These are phyloP conservation scores for Chrysoporthe austroafricana DNA, from an alignment of 2,329 filamentous ascomycete species.

Conservation along the genomic window DNA sequence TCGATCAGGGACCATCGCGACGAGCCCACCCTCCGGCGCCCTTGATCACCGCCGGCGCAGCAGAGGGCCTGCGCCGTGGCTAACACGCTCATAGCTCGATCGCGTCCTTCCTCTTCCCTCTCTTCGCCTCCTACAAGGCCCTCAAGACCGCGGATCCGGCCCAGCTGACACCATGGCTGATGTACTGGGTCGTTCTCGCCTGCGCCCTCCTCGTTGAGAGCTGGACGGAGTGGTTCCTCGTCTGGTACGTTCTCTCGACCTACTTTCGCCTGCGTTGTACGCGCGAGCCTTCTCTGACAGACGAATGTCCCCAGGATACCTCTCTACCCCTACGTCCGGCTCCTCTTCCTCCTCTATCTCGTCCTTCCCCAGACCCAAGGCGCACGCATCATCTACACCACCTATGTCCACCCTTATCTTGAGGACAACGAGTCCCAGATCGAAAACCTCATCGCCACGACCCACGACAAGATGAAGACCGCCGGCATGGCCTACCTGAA, in stretches of 20 bases:
- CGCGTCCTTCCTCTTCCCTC: slow-evolving; percentile 88
- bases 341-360: slow-evolving; percentile 87
- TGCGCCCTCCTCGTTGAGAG: slow-evolving; percentile 82
- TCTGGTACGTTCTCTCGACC: slow-evolving; percentile 60
- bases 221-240: slow-evolving; percentile 84
- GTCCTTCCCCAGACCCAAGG: slow-evolving; percentile 98
- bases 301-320: slow-evolving; percentile 64
- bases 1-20: slow-evolving; percentile 12
- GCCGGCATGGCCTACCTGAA: slow-evolving; percentile 79
- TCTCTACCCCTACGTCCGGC: slow-evolving; percentile 90
- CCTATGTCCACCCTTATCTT: slow-evolving; percentile 86
- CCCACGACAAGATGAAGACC: slow-evolving; percentile 77
- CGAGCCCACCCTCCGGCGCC: slow-evolving; percentile 19
- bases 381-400: slow-evolving; percentile 81
- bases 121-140: slow-evolving; percentile 98
- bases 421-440: slow-evolving; percentile 85
- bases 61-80: slow-evolving; percentile 17
- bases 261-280: background rate
- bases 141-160: slow-evolving; percentile 90
- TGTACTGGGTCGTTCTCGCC: slow-evolving; percentile 97
- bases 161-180: slow-evolving; percentile 93
- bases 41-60: slow-evolving; percentile 11
- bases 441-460: slow-evolving; percentile 82
- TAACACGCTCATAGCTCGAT: slow-evolving; percentile 63
- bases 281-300: slow-evolving; percentile 5